A percentile compares a stretch with the other conserved stretches of the same genome.
phyloP scores from a whole-genome alignment of 768 basidiomycete species.

The Lactarius evosmus region DNA sequence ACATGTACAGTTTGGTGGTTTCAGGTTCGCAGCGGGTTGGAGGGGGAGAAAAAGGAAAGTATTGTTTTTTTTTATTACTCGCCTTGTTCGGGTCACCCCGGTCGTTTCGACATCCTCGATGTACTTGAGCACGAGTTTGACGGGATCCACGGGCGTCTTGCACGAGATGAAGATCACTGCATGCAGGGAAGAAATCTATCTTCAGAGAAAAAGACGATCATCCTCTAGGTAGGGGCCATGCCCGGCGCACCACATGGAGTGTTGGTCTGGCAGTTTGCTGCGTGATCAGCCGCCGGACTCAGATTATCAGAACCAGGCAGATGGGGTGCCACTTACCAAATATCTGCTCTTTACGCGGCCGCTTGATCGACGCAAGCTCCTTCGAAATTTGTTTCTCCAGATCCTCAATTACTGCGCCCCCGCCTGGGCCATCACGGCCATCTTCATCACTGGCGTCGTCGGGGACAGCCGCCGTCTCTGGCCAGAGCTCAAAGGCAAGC shows the following conservation, averaged over 20 bases:
- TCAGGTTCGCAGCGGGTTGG: neutral
- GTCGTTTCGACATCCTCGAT: constrained; percentile 59
- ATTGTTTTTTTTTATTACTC: constrained; percentile 13
- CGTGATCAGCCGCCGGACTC: neutral
- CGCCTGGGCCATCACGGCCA: constrained; percentile 32
- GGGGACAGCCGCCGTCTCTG: constrained; percentile 33
- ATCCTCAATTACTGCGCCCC: constrained; percentile 43
- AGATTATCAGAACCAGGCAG: neutral
- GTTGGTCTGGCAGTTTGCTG: constrained; percentile 76
- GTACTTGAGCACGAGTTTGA: constrained; percentile 61
- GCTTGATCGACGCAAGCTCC: constrained; percentile 69
- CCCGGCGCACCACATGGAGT: constrained; percentile 64
- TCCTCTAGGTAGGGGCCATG: constrained; percentile 13
- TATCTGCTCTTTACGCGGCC: constrained; percentile 55
- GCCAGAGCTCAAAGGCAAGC: constrained; percentile 75
- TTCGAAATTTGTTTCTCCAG: constrained; percentile 69
- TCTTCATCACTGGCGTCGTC: constrained; percentile 10
- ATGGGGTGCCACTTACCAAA: constrained; percentile 50
- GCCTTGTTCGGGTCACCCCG: constrained; percentile 67
- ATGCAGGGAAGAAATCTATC: neutral
- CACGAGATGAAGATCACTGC: constrained; percentile 80
- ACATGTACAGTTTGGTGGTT: too few species aligned
- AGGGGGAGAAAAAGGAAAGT: neutral
- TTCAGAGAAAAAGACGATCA: neutral
- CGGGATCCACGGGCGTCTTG: constrained; percentile 73